Percentiles rank a stretch among this genome's conserved stretches.
Evolutionary conservation across 2,329 filamentous ascomycete species (phyloP).

Genomic region (Epichloe scottii): DNA sequence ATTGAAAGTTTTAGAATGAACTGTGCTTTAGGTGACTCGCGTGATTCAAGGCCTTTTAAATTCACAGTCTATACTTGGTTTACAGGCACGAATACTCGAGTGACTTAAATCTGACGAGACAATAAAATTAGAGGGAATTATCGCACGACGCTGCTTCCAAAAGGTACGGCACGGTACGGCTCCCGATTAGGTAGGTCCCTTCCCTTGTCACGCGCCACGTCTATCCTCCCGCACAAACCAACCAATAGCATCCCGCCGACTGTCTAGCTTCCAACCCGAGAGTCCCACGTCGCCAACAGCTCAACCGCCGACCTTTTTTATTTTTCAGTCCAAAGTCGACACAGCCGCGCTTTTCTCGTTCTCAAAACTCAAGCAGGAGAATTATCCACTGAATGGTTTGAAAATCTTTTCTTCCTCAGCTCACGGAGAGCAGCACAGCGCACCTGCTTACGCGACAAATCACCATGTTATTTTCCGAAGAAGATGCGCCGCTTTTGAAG

Average conservation of each 20-base stretch:
- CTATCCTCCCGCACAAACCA: background rate
- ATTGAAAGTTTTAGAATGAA: constrained; percentile 25
- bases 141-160: too few relatives aligned
- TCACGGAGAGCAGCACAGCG: background rate
- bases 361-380: background rate
- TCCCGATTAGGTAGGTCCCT: background rate
- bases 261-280: background rate
- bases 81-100: too few relatives aligned
- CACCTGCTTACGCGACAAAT: background rate
- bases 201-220: background rate
- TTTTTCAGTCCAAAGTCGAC: background rate
- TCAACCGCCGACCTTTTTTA: background rate
- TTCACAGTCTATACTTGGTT: too few relatives aligned
- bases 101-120: too few relatives aligned
- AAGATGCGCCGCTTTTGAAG: constrained; percentile 53
- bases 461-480: constrained; percentile 48
- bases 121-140: too few relatives aligned
- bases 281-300: background rate
- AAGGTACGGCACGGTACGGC: too few relatives aligned
- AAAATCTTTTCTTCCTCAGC: background rate
- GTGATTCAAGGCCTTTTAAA: background rate
- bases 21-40: background rate
- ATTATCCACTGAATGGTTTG: too few relatives aligned
- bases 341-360: background rate
- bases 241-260: background rate